A percentile compares a stretch with the other conserved stretches of the same genome.
These are phyloP conservation scores for Moesziomyces parantarcticus DNA, from an alignment of 1,284 basidiomycete species.

Conservation along the genomic window DNA sequence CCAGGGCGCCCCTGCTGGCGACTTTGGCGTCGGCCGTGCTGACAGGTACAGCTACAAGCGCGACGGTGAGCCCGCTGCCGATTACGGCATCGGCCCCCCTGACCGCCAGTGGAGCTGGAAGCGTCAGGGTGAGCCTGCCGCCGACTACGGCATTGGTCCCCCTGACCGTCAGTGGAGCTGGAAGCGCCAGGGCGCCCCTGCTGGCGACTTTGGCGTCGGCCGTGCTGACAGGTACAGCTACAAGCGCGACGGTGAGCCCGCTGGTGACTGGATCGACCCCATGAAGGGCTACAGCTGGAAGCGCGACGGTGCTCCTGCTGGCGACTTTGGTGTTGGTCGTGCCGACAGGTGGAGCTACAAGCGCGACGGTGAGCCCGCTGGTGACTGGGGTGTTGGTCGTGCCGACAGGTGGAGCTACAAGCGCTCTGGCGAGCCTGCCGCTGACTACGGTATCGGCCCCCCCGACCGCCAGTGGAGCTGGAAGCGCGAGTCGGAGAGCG, in stretches of 20 bases:
- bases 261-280: conserved; percentile 10
- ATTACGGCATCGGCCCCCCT: conserved; percentile 11
- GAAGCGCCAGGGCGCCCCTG: conserved; percentile 24
- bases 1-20: conserved; percentile 14
- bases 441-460: conserved; percentile 17
- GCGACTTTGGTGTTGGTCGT: conserved; percentile 11
- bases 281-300: too few relatives aligned
- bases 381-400: conserved; percentile 7
- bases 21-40: conserved; percentile 4
- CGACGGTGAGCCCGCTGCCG: conserved; percentile 9
- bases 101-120: neutral
- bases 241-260: conserved; percentile 22
- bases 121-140: conserved; percentile 11
- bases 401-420: conserved; percentile 11
- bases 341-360: conserved; percentile 10
- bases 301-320: conserved; percentile 23
- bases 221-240: conserved; percentile 15
- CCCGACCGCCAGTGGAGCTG: conserved; percentile 1
- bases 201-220: conserved; percentile 20
- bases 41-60: conserved; percentile 15
- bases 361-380: conserved; percentile 12
- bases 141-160: conserved; percentile 21
- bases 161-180: conserved; percentile 11
- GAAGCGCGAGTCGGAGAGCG: conserved; percentile 5
- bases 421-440: conserved; percentile 13